Base-by-base conservation (phyloP, 768 basidiomycete species). In the Cystoderma amianthinum region DNA sequence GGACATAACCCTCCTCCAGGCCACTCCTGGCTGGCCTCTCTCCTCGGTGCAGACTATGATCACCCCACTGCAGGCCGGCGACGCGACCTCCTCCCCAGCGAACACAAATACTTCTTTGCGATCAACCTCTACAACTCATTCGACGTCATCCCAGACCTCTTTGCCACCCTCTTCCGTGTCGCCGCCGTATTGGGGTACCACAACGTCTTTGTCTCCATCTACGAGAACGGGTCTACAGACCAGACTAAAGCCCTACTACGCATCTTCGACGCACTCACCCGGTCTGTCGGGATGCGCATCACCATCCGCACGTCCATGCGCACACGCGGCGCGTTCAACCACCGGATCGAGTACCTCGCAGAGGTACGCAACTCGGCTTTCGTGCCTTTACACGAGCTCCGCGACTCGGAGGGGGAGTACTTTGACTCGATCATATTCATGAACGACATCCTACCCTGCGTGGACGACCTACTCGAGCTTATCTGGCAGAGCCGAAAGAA, bases 121-220 rank as follows among this genome's bases (percentile, higher is more conserved):
- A 98, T 99, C 75, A 99, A 99, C 65, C 72, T 98, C 44, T 97
- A 97, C 74, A 99, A 99, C 71, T 97, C 94, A 10, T 99, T 98
- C 78, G 93, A 96, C 65, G 69, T 98, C 59, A 94, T 98, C 50
- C 94, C 96, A 13, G 96, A 99, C 64, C 76, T 98, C 24, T 97
- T 98, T 60, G 83, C 92, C 22, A 93, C 93, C 16, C 83, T 99
- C 51, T 99, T 99, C 72, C 81, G 93, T 43, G 82, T 94, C 28
- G 82, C 92, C 0, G 76, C 88, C 28, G 78, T 99, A 48, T 72
- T 99, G 22, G 96, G 96, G 4, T 97, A 90, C 65, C 92, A 96
- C 62, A 99, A 99, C 59, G 92, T 98, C 54, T 98, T 83, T 57
- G 91, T 98, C 36, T 95, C 93, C 38, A 96, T 98, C 50, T 98